Percentiles rank a stretch among this genome's conserved stretches.
Conservation (phyloP, 495 filamentous ascomycete species). For the Annulohypoxylon nitens region DNA sequence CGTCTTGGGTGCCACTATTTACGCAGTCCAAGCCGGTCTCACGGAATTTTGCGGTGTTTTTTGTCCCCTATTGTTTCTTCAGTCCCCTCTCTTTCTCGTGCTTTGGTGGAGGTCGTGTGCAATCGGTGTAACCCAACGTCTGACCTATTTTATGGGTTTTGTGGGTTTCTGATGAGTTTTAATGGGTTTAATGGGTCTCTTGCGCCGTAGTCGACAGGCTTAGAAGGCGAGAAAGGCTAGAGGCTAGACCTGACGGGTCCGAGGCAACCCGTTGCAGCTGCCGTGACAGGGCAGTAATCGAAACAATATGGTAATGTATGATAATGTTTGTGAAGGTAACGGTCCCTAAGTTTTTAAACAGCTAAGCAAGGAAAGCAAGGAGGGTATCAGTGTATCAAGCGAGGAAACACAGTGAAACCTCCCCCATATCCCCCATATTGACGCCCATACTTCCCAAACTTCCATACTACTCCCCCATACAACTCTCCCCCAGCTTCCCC, state of each 20-base stretch:
- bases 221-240: neutral
- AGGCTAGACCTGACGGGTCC: slow-evolving; percentile 11
- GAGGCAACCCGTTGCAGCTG: slow-evolving; percentile 24
- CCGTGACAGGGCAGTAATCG: slow-evolving; percentile 37
- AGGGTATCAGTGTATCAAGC: slow-evolving; percentile 33
- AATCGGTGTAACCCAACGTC: slow-evolving; percentile 42
- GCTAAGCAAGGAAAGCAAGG: neutral
- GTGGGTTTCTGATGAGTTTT: slow-evolving; percentile 22
- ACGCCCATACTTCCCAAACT: slow-evolving; percentile 1
- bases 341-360: neutral
- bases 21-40: slow-evolving; percentile 19
- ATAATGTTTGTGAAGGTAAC: neutral
- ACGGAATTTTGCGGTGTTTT: slow-evolving; percentile 46
- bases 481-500: slow-evolving; percentile 13
- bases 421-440: slow-evolving; percentile 5
- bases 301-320: slow-evolving; percentile 19
- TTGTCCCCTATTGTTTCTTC: neutral
- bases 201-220: slow-evolving; percentile 42
- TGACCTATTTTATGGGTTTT: slow-evolving; percentile 37
- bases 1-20: slow-evolving; percentile 12
- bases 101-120: slow-evolving; percentile 35
- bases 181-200: slow-evolving; percentile 21
- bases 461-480: slow-evolving; percentile 11
- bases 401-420: slow-evolving; percentile 21
- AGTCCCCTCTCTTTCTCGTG: slow-evolving; percentile 7